Evolutionary conservation across 768 basidiomycete species (phyloP).

Genomic region (Suillus sp.): DNA sequence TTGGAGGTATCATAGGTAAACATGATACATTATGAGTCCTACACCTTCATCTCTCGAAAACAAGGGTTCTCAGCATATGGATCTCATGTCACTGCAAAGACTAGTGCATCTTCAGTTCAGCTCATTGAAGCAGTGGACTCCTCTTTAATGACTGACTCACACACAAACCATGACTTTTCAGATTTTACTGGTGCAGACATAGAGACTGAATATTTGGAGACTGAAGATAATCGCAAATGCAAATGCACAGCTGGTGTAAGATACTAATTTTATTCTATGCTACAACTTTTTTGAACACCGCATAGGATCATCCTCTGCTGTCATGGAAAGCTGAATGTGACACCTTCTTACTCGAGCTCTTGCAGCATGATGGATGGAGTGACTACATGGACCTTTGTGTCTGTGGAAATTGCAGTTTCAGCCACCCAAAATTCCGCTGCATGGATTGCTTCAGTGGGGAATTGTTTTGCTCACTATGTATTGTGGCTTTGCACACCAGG

Average conservation of each 20-base stretch:
- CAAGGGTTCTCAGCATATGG: neutral
- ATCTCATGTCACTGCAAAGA: neutral
- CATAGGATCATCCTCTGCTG: conserved; percentile 12
- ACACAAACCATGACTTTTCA: neutral
- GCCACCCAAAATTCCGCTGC: conserved; percentile 14
- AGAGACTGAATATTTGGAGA: neutral
- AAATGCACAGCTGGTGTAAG: neutral
- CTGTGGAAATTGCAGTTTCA: neutral
- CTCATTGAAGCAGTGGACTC: neutral
- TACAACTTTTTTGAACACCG: too few species aligned
- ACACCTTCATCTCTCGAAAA: neutral
- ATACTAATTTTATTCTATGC: too few species aligned
- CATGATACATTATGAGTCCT: too few species aligned
- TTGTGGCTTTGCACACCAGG: neutral
- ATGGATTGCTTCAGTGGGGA: conserved; percentile 16
- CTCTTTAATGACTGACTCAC: neutral
- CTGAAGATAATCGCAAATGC: neutral
- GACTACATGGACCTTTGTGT: neutral
- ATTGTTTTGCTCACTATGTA: conserved; percentile 10
- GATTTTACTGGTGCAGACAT: neutral
- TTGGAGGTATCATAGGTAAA: too few species aligned
- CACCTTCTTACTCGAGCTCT: conserved; percentile 20
- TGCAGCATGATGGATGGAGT: conserved; percentile 17
- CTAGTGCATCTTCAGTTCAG: neutral
- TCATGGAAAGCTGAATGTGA: conserved; percentile 2